Conservation (phyloP, 805 yeast genomes). For the Yarrowia yakushimensis region DNA sequence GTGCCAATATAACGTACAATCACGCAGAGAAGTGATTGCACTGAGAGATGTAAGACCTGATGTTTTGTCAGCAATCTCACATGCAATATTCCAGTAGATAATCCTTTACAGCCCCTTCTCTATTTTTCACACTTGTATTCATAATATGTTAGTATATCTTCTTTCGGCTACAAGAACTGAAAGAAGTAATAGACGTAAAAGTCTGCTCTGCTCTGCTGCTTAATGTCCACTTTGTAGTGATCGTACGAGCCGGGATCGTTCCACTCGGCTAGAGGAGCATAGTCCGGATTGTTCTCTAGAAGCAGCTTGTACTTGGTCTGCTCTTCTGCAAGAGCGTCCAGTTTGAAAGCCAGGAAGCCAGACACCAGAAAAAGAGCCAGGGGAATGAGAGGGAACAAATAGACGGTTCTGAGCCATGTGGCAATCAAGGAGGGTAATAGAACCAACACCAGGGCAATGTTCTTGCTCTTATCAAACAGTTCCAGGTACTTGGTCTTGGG, state of each 20-base stretch:
- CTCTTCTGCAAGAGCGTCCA: not conserved
- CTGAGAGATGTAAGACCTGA: no score
- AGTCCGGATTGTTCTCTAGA: not conserved
- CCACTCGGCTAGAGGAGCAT: not conserved
- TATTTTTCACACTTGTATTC: no score
- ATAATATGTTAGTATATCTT: no score
- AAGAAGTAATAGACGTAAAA: not conserved
- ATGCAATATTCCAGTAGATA: no score
- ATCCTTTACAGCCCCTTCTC: no score
- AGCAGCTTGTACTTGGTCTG: not conserved
- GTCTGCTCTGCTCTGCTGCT: not conserved
- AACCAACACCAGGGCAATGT: not conserved
- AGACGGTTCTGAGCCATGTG: not conserved
- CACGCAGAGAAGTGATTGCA: no score
- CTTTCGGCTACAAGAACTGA: not conserved
- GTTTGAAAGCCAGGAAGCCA: not conserved
- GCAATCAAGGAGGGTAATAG: not conserved
- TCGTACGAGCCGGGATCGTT: not conserved
- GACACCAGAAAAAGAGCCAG: not conserved
- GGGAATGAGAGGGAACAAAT: not conserved
- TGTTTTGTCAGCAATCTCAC: no score
- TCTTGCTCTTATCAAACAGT: not conserved
- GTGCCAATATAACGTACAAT: no score
- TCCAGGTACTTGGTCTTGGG: not conserved
- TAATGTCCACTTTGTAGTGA: not conserved